phyloP scores from a whole-genome alignment of 2,329 filamentous ascomycete species.

The Botrytis pseudocinerea region DNA sequence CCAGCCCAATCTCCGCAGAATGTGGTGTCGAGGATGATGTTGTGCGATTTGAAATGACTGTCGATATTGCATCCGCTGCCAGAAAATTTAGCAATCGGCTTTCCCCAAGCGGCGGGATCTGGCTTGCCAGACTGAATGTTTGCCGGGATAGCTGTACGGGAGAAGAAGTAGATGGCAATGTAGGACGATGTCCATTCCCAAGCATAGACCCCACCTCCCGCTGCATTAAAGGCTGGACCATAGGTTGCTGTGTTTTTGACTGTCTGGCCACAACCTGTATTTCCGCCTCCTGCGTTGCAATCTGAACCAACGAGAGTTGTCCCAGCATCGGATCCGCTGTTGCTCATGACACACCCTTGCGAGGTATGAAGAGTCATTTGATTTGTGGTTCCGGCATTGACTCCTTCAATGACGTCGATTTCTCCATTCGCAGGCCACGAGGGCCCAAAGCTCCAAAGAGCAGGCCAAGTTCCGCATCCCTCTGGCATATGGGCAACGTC shows the following conservation, averaged over 20 bases:
- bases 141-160: conserved; percentile 60
- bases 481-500: conserved; percentile 62
- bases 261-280: conserved; percentile 59
- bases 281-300: conserved; percentile 55
- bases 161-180: conserved; percentile 84
- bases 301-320: conserved; percentile 51
- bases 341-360: conserved; percentile 57
- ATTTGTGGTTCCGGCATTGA: conserved; percentile 62
- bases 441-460: conserved; percentile 60
- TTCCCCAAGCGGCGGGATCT: conserved; percentile 64
- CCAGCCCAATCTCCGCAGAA: conserved; percentile 90
- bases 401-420: conserved; percentile 79
- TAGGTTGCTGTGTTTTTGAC: conserved; percentile 56
- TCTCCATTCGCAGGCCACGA: conserved; percentile 69
- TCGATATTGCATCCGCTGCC: conserved; percentile 70
- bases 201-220: conserved; percentile 69
- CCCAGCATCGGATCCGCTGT: conserved; percentile 49
- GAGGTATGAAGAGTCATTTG: conserved; percentile 68
- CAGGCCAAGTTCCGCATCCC: conserved; percentile 61
- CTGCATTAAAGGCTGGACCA: conserved; percentile 70
- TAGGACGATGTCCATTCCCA: conserved; percentile 71
- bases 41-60: conserved; percentile 67
- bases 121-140: conserved; percentile 63
- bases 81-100: conserved; percentile 68
- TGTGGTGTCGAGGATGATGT: conserved; percentile 78